Evolutionary conservation across 352 stramenopile species (phyloP).

Genomic region (Globisporangium barbulae): DNA sequence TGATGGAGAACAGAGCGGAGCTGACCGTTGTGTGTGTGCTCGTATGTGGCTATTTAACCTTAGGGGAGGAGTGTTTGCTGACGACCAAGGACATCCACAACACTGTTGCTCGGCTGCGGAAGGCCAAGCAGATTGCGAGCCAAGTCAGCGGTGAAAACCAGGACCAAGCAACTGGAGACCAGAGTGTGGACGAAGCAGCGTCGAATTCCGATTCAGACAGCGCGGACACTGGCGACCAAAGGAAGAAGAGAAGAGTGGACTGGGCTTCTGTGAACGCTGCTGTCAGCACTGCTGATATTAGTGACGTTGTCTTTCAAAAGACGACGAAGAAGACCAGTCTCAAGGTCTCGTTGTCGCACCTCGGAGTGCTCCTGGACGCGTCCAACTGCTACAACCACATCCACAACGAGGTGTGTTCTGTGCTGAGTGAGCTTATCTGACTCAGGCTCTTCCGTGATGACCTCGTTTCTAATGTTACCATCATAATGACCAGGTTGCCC

Average conservation of each 20-base stretch:
- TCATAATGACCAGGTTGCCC: neutral
- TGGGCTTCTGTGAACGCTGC: neutral
- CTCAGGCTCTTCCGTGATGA: neutral
- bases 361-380: slow-evolving; percentile 2
- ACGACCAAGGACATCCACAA: slow-evolving; percentile 5
- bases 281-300: neutral
- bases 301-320: neutral
- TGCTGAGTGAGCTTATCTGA: neutral
- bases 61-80: slow-evolving; percentile 1
- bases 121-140: neutral
- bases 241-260: neutral
- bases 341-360: neutral
- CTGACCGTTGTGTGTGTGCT: neutral
- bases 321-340: neutral
- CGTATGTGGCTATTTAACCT: neutral
- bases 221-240: neutral
- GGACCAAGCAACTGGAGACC: neutral
- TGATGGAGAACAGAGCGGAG: neutral
- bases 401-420: neutral
- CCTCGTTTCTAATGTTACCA: neutral
- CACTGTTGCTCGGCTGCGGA: neutral
- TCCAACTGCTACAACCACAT: slow-evolving; percentile 7
- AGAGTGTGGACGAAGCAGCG: neutral
- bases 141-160: neutral
- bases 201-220: slow-evolving; percentile 1